Conservation (phyloP, 73 alveolate genomes). For the Tetrahymena borealis region DNA sequence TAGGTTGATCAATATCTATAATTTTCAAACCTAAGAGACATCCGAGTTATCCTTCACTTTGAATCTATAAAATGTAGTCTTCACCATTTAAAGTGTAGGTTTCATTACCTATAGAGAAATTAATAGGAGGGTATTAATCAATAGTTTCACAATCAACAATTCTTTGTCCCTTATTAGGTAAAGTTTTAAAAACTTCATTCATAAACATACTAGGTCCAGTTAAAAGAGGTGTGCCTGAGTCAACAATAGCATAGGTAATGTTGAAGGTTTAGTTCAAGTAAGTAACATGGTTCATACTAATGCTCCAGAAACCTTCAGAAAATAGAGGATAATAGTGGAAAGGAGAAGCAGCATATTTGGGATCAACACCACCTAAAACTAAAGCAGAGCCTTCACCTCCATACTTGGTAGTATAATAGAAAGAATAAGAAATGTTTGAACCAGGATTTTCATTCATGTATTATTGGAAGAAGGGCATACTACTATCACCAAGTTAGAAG, state of each 20-base stretch:
- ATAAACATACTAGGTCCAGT: slow-evolving; percentile 54
- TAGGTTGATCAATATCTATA: slow-evolving; percentile 43
- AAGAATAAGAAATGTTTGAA: slow-evolving; percentile 60
- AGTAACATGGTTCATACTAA: slow-evolving; percentile 50
- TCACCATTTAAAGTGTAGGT: slow-evolving; percentile 33
- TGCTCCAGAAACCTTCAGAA: slow-evolving; percentile 75
- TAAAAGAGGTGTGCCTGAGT: slow-evolving; percentile 74
- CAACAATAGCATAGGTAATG: slow-evolving; percentile 48
- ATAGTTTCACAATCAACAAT: slow-evolving; percentile 37
- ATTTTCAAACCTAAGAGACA: slow-evolving; percentile 46
- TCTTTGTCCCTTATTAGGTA: slow-evolving; percentile 19
- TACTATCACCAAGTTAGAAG: slow-evolving; percentile 54
- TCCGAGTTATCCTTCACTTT: slow-evolving; percentile 30
- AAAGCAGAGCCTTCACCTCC: slow-evolving; percentile 52
- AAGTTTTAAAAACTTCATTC: slow-evolving; percentile 37
- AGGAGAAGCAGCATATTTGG: slow-evolving; percentile 47
- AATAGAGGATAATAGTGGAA: slow-evolving; percentile 53
- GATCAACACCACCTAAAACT: slow-evolving; percentile 60
- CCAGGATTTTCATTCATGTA: slow-evolving; percentile 36
- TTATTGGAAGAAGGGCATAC: slow-evolving; percentile 51
- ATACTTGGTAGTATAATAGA: slow-evolving; percentile 27
- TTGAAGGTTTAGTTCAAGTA: slow-evolving; percentile 45
- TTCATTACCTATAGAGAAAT: slow-evolving; percentile 49
- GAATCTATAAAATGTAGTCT: slow-evolving; percentile 28
- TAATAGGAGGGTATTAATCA: slow-evolving; percentile 31